Evolutionary conservation across 139 green algal genomes (phyloP).

Genomic region (Diplosphaera chodatii): DNA sequence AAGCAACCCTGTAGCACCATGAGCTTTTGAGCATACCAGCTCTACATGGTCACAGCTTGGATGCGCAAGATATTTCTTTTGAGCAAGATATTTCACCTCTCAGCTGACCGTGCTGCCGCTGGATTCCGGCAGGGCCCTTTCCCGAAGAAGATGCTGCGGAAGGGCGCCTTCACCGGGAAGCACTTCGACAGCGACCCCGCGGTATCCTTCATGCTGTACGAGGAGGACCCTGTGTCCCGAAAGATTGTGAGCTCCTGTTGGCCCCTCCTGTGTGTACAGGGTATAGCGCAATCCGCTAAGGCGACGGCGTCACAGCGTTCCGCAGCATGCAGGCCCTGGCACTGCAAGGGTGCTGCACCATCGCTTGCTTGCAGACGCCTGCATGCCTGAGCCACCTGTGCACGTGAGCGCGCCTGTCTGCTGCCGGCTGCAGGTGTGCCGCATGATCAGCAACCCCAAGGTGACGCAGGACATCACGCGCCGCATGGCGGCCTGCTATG

Average conservation of each 20-base stretch:
- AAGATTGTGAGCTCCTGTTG: constrained; percentile 41
- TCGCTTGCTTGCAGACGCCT: too few species aligned
- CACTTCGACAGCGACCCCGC: constrained; percentile 79
- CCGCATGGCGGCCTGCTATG: constrained; percentile 30
- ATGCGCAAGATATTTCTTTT: too few species aligned
- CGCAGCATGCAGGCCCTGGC: too few species aligned
- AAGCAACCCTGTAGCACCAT: too few species aligned
- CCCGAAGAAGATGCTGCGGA: constrained; percentile 90
- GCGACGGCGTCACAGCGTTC: too few species aligned
- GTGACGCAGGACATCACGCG: constrained; percentile 61
- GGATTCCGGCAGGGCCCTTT: constrained; percentile 56
- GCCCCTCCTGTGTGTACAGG: too few species aligned
- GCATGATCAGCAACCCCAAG: constrained; percentile 66
- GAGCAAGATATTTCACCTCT: neutral
- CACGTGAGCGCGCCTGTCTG: neutral
- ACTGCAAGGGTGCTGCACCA: too few species aligned
- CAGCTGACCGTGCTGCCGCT: too few species aligned
- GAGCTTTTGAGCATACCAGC: neutral
- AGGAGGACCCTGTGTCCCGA: constrained; percentile 76
- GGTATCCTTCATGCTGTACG: constrained; percentile 64
- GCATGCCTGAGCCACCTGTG: too few species aligned
- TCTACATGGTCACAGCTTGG: too few species aligned
- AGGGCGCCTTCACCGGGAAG: constrained; percentile 54
- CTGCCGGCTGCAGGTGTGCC: constrained; percentile 50
- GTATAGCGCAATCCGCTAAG: too few species aligned